Conservation (phyloP, 768 basidiomycete species). For the Russula earlei region DNA sequence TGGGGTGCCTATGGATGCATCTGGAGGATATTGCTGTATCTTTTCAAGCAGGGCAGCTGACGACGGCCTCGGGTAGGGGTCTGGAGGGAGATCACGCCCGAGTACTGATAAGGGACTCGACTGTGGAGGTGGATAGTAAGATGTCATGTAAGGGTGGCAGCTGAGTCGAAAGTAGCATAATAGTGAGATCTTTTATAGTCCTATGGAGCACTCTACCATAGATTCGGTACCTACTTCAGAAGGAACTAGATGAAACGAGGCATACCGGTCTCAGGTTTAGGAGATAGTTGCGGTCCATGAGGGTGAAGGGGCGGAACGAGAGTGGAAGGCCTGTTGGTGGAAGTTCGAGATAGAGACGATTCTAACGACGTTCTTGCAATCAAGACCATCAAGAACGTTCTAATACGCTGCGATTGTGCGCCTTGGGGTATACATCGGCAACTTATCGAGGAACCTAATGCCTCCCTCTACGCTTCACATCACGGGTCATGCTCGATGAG, state of each 20-base stretch:
- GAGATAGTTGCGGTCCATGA: neutral
- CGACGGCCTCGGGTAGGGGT: neutral
- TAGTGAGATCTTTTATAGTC: neutral
- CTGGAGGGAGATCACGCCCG: neutral
- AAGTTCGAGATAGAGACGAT: neutral
- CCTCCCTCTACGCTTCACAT: neutral
- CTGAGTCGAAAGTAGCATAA: neutral
- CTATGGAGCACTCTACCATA: neutral
- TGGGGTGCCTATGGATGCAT: neutral
- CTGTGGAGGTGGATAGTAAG: neutral
- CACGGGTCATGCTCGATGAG: neutral
- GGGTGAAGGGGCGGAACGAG: neutral
- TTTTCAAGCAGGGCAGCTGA: neutral
- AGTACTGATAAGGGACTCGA: slow-evolving; percentile 2
- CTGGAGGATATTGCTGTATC: neutral
- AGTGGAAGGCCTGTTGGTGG: neutral
- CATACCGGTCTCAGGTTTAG: neutral
- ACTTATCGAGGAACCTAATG: neutral
- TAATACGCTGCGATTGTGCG: neutral
- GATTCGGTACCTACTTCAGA: neutral
- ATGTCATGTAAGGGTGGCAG: slow-evolving; percentile 1
- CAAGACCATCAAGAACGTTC: slow-evolving; percentile 1
- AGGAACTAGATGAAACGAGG: neutral
- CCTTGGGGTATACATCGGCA: neutral
- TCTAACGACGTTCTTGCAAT: neutral